Conservation (phyloP, 106 monocot species). For the Apostasia ramifera region DNA sequence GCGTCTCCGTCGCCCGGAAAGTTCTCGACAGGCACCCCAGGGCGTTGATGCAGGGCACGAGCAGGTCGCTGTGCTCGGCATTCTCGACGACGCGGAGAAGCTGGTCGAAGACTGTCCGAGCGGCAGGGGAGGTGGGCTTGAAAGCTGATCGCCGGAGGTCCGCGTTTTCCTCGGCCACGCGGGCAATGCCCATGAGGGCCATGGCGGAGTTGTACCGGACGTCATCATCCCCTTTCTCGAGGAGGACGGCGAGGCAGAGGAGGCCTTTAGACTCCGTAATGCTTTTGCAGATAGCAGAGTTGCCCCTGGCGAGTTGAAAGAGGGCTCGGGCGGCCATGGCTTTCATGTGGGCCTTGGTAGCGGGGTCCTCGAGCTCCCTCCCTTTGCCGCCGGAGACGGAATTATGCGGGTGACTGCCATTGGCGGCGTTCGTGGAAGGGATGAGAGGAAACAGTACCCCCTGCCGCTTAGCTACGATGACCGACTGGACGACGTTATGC, state of each 20-base stretch:
- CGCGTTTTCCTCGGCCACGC: conserved; percentile 59
- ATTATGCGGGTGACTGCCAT: not conserved
- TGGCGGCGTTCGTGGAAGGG: not conserved
- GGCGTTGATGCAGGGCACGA: conserved; percentile 63
- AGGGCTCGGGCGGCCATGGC: conserved; percentile 49
- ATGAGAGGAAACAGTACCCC: not conserved
- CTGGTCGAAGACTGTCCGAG: conserved; percentile 80
- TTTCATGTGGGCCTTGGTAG: conserved; percentile 16
- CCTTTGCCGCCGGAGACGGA: conserved; percentile 7
- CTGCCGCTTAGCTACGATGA: not conserved
- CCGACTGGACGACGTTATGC: conserved; percentile 13
- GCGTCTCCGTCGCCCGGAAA: conserved; percentile 80
- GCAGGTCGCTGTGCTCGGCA: conserved; percentile 53
- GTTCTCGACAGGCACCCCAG: conserved; percentile 82
- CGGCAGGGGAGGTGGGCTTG: conserved; percentile 85
- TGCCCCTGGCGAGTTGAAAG: conserved; percentile 58
- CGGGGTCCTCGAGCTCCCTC: conserved; percentile 21
- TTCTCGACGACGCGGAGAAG: conserved; percentile 64
- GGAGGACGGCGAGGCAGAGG: conserved; percentile 82
- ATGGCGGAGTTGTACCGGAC: conserved; percentile 80
- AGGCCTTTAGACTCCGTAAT: conserved; percentile 87
- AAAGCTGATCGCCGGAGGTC: conserved; percentile 78
- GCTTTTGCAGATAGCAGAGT: conserved; percentile 70
- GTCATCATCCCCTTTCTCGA: conserved; percentile 75
- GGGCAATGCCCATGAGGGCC: conserved; percentile 82